These are phyloP conservation scores for Kwoniella pini DNA, from an alignment of 768 basidiomycete species.

Conservation along the genomic window DNA sequence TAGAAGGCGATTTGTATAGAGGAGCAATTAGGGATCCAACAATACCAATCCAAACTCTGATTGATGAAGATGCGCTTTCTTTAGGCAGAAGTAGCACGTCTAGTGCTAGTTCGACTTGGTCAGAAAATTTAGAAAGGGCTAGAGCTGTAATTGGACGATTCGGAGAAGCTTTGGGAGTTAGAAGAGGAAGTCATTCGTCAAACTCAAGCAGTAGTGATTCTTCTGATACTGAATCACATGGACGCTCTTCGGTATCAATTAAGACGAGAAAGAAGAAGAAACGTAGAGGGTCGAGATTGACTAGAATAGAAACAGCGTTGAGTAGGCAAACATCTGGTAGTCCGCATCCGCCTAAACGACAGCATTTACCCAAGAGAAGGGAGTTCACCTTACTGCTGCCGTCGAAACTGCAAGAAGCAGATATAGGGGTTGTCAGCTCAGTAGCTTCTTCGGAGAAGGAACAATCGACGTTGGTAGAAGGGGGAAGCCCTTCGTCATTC, in stretches of 20 bases:
- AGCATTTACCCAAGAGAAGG: conserved; percentile 34
- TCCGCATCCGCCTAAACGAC: conserved; percentile 34
- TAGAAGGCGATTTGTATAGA: conserved; percentile 43
- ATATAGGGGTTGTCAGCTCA: conserved; percentile 15
- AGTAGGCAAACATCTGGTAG: conserved; percentile 9
- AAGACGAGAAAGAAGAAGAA: conserved; percentile 20
- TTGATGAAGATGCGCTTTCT: conserved; percentile 44
- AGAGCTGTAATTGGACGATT: conserved; percentile 45
- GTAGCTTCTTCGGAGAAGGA: conserved; percentile 16
- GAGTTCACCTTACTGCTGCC: conserved; percentile 51
- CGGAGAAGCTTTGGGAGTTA: conserved; percentile 47
- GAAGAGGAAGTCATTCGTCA: conserved; percentile 38
- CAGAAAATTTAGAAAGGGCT: conserved; percentile 45
- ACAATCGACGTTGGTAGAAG: not conserved
- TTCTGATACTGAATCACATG: conserved; percentile 22
- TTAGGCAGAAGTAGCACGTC: conserved; percentile 32
- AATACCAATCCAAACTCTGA: conserved; percentile 4
- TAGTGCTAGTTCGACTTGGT: conserved; percentile 36
- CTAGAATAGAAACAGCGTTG: conserved; percentile 29
- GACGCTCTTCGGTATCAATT: conserved; percentile 4
- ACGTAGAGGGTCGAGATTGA: conserved; percentile 23
- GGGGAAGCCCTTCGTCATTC: conserved; percentile 1
- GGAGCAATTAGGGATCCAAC: conserved; percentile 41
- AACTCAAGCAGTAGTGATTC: not conserved
- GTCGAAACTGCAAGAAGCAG: conserved; percentile 22